Percentiles rank a stretch among this genome's conserved stretches.
phyloP scores from a whole-genome alignment of 1,139 yeast genomes.

The Zygoascus hellenicus region DNA sequence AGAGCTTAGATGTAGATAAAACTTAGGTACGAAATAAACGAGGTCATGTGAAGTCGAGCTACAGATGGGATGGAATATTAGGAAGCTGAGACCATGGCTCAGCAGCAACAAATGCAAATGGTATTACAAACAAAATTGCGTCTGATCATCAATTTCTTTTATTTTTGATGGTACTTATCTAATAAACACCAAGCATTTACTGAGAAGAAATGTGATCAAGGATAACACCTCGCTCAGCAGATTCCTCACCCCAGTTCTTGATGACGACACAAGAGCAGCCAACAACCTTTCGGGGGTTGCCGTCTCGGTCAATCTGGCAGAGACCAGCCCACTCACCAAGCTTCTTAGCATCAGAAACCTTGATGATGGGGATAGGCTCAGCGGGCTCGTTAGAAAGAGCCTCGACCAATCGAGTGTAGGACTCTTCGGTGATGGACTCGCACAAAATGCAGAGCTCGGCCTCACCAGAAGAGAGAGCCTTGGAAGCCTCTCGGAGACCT shows the following conservation, averaged over 20 bases:
- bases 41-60: not conserved
- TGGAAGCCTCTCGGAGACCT: constrained; percentile 99
- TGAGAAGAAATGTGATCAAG: constrained; percentile 95
- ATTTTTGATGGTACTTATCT: not conserved
- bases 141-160: not conserved
- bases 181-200: constrained; percentile 33
- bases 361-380: constrained; percentile 94
- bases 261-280: constrained; percentile 99
- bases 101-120: too few species aligned
- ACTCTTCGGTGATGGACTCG: constrained; percentile 97
- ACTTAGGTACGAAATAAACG: not conserved
- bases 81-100: constrained; percentile 96
- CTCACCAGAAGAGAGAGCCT: constrained; percentile 91
- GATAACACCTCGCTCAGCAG: constrained; percentile 95
- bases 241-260: constrained; percentile 99
- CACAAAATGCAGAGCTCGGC: constrained; percentile 97
- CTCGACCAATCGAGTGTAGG: constrained; percentile 96
- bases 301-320: constrained; percentile 99
- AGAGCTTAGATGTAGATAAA: constrained; percentile 1
- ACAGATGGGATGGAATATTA: constrained; percentile 86
- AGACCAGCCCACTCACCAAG: constrained; percentile 99
- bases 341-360: constrained; percentile 99
- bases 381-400: constrained; percentile 98
- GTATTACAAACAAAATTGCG: too few species aligned
- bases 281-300: constrained; percentile 99